Base-by-base conservation (phyloP, 2,329 filamentous ascomycete genomes). In the Phialemoniopsis sp. region DNA sequence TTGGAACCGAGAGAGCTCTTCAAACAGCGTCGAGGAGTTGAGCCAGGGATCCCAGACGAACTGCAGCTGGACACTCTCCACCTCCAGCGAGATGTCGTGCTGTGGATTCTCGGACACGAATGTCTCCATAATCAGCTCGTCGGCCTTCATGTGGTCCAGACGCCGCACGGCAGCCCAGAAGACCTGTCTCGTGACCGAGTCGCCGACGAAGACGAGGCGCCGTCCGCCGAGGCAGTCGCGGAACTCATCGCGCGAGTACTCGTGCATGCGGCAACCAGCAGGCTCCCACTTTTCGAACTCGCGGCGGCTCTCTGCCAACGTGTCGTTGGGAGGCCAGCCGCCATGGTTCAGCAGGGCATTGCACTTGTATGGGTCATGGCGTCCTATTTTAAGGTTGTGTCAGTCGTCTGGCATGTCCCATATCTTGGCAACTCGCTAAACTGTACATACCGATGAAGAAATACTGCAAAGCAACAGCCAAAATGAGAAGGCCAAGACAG, bases 41-140 rank as follows among this genome's bases (percentile, higher is more conserved):
- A 83, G 61, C 58, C 66, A 81, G 1, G 80, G 80, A 54, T 85
- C 79, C 77, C 78, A 84, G 10, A 80, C 55, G 45, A 80, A 82
- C 34, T 74, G 61, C 18, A 82, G 48, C 19, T 53, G 64, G 3
- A 76, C 63, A n/a, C 63, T 65, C 13, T 62, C 60, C 2, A 64
- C 63, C 6, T 59, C 55, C 40, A 73, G 67, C 4, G 60, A 56
- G 7, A 73, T 52, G 52, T 76, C 63, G 13, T 54, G 51, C 44
- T 75, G 71, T 39, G 70, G 68, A 31, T 61, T 51, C 19, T 53
- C 49, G 4, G 46, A 41, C 13, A 55, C 52, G n/a, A 62, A 47
- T 13, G 64, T 58, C 15, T 58, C 55, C 2, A 54, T 46, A 13
- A 63, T 54, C 21, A 60, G 56, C 19, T 56, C 46, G 13, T 65